Conservation (phyloP, 2,329 filamentous ascomycete species). For the Botryosphaeria dothidea region DNA sequence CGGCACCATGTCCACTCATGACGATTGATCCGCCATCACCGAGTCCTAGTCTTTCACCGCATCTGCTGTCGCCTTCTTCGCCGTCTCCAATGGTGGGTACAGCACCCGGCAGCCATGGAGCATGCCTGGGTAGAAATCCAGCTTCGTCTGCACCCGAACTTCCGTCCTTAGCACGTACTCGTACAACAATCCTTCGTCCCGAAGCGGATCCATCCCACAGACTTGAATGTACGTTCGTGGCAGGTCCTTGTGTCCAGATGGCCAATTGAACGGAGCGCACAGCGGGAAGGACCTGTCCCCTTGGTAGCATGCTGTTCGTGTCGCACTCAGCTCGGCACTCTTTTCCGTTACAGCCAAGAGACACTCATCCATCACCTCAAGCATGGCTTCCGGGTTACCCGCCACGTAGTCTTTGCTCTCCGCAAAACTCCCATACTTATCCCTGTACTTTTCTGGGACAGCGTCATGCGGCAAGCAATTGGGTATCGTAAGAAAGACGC, state of each 20-base stretch:
- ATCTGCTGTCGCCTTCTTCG: slow-evolving; percentile 20
- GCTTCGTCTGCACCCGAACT: slow-evolving; percentile 43
- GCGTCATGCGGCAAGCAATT: slow-evolving; percentile 28
- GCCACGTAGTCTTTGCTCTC: slow-evolving; percentile 18
- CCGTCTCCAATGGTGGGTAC: slow-evolving; percentile 30
- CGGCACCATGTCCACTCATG: background rate
- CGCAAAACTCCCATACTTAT: slow-evolving; percentile 22
- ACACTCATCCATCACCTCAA: background rate
- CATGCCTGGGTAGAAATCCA: slow-evolving; percentile 47
- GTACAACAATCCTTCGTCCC: slow-evolving; percentile 57
- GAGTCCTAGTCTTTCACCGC: background rate
- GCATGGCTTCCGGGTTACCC: background rate
- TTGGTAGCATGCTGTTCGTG: slow-evolving; percentile 29
- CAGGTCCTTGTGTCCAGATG: slow-evolving; percentile 29
- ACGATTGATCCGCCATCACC: background rate
- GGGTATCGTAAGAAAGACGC: slow-evolving; percentile 22
- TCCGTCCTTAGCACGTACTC: slow-evolving; percentile 49
- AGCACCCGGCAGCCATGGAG: slow-evolving; percentile 44
- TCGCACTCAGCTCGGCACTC: background rate
- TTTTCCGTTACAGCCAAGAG: background rate
- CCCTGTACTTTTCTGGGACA: slow-evolving; percentile 27
- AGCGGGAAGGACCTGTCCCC: slow-evolving; percentile 31
- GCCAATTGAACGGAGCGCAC: slow-evolving; percentile 27
- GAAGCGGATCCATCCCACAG: slow-evolving; percentile 51
- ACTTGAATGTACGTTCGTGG: slow-evolving; percentile 54